These are phyloP conservation scores for Chrysopogon serrulatus DNA, from an alignment of 176 grass and related monocot species.

Conservation along the genomic window DNA sequence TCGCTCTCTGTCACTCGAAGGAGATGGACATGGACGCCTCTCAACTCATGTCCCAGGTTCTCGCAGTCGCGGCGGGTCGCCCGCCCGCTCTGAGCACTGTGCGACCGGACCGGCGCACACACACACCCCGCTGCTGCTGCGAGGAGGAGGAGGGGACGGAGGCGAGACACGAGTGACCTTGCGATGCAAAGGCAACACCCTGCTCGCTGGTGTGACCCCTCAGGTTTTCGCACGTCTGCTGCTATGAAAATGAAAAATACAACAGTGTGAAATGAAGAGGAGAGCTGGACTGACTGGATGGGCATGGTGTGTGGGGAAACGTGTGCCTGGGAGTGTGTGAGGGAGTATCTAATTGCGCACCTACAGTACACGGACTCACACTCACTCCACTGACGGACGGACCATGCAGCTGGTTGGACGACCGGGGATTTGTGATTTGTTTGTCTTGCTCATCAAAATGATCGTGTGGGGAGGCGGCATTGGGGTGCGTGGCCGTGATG, in stretches of 20 bases:
- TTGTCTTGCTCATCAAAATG: conserved; percentile 55
- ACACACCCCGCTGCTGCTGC: neutral
- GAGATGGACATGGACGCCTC: conserved; percentile 35
- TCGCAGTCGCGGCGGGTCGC: neutral
- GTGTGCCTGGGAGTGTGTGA: conserved; percentile 79
- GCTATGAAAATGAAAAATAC: neutral
- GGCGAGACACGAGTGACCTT: conserved; percentile 4
- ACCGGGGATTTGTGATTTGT: conserved; percentile 30
- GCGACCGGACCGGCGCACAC: conserved; percentile 33
- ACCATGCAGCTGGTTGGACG: neutral
- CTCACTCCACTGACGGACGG: too few species aligned
- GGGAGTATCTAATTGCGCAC: conserved; percentile 23
- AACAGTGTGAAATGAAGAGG: neutral
- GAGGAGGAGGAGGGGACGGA: neutral
- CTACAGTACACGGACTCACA: neutral
- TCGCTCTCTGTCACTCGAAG: neutral
- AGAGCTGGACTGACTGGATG: neutral
- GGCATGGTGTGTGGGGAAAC: conserved; percentile 22
- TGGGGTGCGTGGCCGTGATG: conserved; percentile 40
- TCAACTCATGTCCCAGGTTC: conserved; percentile 62
- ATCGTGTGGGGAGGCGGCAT: conserved; percentile 25
- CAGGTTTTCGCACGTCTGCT: neutral
- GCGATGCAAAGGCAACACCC: conserved; percentile 1
- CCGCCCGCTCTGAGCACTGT: neutral
- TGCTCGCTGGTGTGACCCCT: neutral